Conservation (phyloP, 2,329 filamentous ascomycete species). For the Monascus ruber region DNA sequence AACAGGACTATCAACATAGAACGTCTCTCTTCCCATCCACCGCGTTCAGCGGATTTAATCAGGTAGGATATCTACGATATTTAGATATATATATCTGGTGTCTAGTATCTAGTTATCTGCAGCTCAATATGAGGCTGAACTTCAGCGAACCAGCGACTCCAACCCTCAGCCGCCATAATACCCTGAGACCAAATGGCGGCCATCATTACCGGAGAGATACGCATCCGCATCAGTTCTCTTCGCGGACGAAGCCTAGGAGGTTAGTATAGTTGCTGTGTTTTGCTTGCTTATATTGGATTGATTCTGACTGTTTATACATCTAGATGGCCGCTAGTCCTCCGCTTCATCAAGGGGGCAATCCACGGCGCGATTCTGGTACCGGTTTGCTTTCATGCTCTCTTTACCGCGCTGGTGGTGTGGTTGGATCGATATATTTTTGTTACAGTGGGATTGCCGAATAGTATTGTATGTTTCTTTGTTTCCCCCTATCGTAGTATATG, state of each 20-base stretch:
- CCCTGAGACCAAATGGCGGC: slow-evolving; percentile 1
- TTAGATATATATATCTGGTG: no score
- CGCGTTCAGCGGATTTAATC: no score
- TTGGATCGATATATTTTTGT: slow-evolving; percentile 42
- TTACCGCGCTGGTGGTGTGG: slow-evolving; percentile 48
- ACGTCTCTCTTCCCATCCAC: no score
- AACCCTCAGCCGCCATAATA: slow-evolving; percentile 20
- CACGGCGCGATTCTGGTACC: slow-evolving; percentile 48
- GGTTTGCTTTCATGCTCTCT: slow-evolving; percentile 46
- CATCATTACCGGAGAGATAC: slow-evolving; percentile 10
- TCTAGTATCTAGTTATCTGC: no score
- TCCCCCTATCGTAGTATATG: neutral
- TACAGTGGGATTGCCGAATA: slow-evolving; percentile 44
- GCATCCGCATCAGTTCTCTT: slow-evolving; percentile 22
- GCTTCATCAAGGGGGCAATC: slow-evolving; percentile 54
- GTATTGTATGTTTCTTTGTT: slow-evolving; percentile 35
- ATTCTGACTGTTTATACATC: neutral
- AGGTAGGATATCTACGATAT: no score
- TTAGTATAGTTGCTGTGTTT: neutral
- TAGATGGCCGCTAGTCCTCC: slow-evolving; percentile 52
- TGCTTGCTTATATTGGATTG: neutral
- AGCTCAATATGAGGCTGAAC: slow-evolving; percentile 14
- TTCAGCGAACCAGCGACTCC: slow-evolving; percentile 20
- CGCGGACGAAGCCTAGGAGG: slow-evolving; percentile 21
- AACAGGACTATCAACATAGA: no score